These are phyloP conservation scores for Lentinula aciculospora DNA, from an alignment of 768 basidiomycete species.

Conservation along the genomic window DNA sequence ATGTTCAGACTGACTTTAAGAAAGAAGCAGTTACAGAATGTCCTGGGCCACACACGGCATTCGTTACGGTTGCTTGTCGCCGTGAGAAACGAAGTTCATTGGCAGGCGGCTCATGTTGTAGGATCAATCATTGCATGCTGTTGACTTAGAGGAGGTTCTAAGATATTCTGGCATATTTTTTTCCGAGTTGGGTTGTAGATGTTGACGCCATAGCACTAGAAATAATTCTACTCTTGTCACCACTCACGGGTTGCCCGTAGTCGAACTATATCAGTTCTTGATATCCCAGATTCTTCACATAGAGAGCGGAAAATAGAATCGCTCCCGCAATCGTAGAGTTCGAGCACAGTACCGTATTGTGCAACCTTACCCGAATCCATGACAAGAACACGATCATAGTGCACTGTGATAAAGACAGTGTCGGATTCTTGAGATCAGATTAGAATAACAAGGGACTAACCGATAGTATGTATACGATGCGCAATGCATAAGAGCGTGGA, in stretches of 20 bases:
- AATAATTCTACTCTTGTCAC: background rate
- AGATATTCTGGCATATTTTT: too few species aligned
- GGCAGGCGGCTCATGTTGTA: too few species aligned
- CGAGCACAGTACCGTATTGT: constrained; percentile 71
- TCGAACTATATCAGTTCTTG: constrained; percentile 49
- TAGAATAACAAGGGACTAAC: constrained; percentile 20
- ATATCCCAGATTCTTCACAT: constrained; percentile 59
- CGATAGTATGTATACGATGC: constrained; percentile 55
- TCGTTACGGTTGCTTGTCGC: too few species aligned
- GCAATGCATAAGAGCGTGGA: constrained; percentile 55
- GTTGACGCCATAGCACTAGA: too few species aligned
- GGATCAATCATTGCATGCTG: too few species aligned
- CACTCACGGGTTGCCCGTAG: constrained; percentile 26
- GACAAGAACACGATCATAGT: constrained; percentile 67
- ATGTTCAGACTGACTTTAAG: too few species aligned
- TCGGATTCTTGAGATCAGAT: constrained; percentile 9
- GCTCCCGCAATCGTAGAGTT: constrained; percentile 43
- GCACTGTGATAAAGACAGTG: constrained; percentile 25
- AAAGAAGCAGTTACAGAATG: too few species aligned
- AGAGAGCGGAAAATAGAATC: constrained; percentile 66
- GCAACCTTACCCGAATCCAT: constrained; percentile 66
- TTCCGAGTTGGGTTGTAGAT: too few species aligned
- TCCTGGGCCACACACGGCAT: too few species aligned
- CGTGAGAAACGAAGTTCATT: too few species aligned
- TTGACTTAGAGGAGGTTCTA: too few species aligned